Percentiles rank a stretch among this genome's conserved stretches.
phyloP scores from a whole-genome alignment of 148 eudicot genomes.

The Rhododendron molle region DNA sequence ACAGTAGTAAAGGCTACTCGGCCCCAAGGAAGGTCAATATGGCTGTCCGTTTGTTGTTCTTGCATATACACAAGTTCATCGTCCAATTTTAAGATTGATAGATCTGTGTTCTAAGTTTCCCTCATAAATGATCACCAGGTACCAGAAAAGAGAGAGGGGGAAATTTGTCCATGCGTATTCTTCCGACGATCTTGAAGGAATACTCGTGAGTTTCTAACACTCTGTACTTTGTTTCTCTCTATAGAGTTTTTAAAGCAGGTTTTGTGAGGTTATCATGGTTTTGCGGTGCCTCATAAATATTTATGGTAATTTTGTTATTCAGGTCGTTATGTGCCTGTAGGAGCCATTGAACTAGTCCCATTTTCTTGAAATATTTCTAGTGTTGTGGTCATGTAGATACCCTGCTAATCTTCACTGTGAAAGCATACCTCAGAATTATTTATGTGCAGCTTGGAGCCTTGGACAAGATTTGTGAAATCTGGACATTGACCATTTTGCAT shows the following conservation, averaged over 20 bases:
- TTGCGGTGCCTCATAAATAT: background rate
- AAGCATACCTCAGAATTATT: background rate
- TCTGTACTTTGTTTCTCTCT: background rate
- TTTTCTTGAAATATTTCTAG: background rate
- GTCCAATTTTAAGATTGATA: background rate
- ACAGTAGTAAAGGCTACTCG: conserved; percentile 58
- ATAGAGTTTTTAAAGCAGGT: background rate
- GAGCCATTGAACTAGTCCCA: background rate
- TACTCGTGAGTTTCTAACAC: conserved; percentile 57
- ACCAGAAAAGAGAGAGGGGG: conserved; percentile 77
- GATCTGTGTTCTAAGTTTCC: background rate
- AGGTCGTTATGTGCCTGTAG: background rate
- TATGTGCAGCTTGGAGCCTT: background rate
- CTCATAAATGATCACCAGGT: conserved; percentile 38
- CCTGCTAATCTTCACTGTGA: background rate
- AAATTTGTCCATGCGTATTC: conserved; percentile 68
- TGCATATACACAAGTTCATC: background rate
- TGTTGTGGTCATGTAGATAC: background rate
- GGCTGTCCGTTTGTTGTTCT: background rate
- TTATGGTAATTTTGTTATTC: background rate
- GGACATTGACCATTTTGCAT: background rate
- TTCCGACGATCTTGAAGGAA: conserved; percentile 84
- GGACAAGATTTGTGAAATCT: background rate
- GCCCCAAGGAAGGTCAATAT: conserved; percentile 81
- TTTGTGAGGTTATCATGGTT: background rate